Percentiles rank a stretch among this genome's conserved stretches.
These are phyloP conservation scores for Vinca major DNA, from an alignment of 305 asterid genomes.

Conservation along the genomic window DNA sequence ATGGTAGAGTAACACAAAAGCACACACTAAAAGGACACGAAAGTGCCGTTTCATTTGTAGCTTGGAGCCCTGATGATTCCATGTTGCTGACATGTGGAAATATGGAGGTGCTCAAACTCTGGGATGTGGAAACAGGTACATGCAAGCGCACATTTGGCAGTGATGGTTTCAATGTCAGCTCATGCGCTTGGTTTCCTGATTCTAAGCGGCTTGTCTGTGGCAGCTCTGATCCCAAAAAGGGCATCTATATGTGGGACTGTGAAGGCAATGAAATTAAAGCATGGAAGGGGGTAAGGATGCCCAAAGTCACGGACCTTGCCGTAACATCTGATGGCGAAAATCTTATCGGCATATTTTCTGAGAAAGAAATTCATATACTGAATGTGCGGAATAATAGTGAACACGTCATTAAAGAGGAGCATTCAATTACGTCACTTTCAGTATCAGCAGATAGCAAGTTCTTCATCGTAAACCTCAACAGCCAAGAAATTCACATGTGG, in stretches of 20 bases:
- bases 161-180: constrained; percentile 56
- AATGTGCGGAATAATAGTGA: constrained; percentile 51
- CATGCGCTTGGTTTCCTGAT: constrained; percentile 98
- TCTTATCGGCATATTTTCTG: constrained; percentile 69
- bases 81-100: constrained; percentile 92
- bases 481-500: constrained; percentile 96
- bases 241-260: constrained; percentile 88
- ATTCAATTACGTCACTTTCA: constrained; percentile 72
- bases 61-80: constrained; percentile 93
- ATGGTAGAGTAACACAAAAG: constrained; percentile 37
- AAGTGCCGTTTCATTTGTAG: constrained; percentile 65
- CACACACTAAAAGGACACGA: constrained; percentile 50
- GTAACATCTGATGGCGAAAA: constrained; percentile 79
- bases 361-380: constrained; percentile 68
- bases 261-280: constrained; percentile 80
- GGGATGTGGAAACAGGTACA: constrained; percentile 84
- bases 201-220: constrained; percentile 85
- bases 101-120: constrained; percentile 75
- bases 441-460: constrained; percentile 62
- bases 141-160: constrained; percentile 75
- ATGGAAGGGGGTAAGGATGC: constrained; percentile 92
- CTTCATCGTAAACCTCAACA: constrained; percentile 77
- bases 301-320: constrained; percentile 77
- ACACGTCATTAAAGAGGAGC: constrained; percentile 61
- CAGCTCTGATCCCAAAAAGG: constrained; percentile 77